Evolutionary conservation across 1,139 yeast species (phyloP).

Genomic region (Kazachstania sp.): DNA sequence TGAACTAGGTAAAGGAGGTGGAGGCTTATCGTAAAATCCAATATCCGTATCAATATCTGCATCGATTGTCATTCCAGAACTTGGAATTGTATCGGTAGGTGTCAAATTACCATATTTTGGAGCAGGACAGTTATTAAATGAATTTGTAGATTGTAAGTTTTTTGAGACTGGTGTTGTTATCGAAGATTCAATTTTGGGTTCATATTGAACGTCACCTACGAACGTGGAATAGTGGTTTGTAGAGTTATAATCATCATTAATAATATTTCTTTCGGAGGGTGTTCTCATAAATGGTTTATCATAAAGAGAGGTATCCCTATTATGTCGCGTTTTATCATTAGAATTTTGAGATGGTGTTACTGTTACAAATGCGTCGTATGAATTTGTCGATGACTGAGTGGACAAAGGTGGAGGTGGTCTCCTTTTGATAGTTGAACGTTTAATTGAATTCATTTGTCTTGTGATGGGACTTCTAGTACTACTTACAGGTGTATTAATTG

Average conservation of each 20-base stretch:
- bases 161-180: no score
- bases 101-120: background rate
- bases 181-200: no score
- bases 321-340: background rate
- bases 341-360: background rate
- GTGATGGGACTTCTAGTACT: background rate
- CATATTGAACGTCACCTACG: background rate
- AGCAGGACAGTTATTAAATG: background rate
- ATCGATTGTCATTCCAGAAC: background rate
- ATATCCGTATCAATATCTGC: background rate
- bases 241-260: no score
- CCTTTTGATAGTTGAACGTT: background rate
- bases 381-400: background rate
- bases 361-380: background rate
- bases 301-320: background rate
- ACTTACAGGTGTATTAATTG: background rate
- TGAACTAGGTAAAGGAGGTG: constrained; percentile 16
- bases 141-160: background rate
- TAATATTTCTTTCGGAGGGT: background rate
- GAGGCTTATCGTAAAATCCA: constrained; percentile 4
- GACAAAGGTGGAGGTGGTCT: constrained; percentile 1
- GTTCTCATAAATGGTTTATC: background rate
- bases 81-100: background rate
- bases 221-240: background rate
- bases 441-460: background rate